phyloP scores from a whole-genome alignment of 139 green algal genomes.

The Chlamydomonas incerta region DNA sequence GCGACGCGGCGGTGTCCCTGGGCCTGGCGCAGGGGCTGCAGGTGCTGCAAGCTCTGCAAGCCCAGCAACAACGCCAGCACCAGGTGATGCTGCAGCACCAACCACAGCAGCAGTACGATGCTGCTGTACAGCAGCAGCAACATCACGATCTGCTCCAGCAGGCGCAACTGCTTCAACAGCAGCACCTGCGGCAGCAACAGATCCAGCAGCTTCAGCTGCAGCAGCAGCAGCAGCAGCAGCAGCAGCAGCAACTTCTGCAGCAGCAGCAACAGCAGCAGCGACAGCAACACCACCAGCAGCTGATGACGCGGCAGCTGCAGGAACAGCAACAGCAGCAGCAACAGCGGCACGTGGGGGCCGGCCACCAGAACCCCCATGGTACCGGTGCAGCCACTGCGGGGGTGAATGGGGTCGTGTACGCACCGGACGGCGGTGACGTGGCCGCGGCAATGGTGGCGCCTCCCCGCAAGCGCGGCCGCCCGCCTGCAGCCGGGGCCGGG shows the following conservation, averaged over 20 bases:
- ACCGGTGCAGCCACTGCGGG: not conserved
- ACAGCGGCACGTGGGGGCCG: not conserved
- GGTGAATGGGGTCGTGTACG: not conserved
- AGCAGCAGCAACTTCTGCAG: not conserved
- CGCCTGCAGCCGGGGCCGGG: not conserved
- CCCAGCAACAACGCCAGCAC: not conserved
- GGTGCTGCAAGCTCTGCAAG: conserved; percentile 2
- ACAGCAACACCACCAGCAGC: not conserved
- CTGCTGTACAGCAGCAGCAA: too few relatives aligned
- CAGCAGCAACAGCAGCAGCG: not conserved
- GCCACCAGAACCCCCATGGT: too few relatives aligned
- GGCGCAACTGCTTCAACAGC: too few relatives aligned
- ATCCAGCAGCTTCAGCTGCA: not conserved
- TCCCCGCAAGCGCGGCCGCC: conserved; percentile 10
- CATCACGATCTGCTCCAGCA: too few relatives aligned
- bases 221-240: not conserved
- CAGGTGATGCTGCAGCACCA: not conserved
- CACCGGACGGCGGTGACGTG: not conserved
- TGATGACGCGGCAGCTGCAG: too few relatives aligned
- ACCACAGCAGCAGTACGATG: too few relatives aligned
- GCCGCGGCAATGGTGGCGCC: not conserved
- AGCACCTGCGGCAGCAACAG: too few relatives aligned
- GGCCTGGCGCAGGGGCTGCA: not conserved
- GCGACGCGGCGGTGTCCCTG: not conserved
- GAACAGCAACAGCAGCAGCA: not conserved